Base-by-base conservation (phyloP, 2,329 filamentous ascomycete genomes). In the Penicillium crustosum region DNA sequence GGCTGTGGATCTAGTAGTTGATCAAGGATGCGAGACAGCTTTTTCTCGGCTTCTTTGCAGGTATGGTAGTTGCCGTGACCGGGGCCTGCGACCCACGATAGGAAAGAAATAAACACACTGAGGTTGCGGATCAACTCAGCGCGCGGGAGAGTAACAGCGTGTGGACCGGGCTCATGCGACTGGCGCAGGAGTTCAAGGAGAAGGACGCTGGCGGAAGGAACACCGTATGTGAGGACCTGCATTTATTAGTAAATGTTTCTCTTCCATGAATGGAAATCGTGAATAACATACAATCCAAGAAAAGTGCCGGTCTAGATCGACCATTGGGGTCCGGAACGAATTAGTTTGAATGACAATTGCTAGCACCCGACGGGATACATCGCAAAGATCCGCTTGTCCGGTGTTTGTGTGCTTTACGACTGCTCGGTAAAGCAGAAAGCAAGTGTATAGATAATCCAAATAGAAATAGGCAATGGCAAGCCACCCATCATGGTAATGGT, bases 11-110 rank as follows among this genome's bases (percentile, higher is more conserved):
- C 71, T n/a, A 74, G 64, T 13, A 74, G 61, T 44, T 69, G 72
- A 50, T 75, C 71, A 4, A 75, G 62, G 15, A 75, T 74, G 25
- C 67, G 69, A 13, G 71, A 72, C 13, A 75, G 52, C 25, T 72
- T 74, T 57, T 71, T 73, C 57, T 74, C 72, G 27, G 67, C 73
- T 54, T 71, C 68, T 56, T 72, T 70, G 61, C 73, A 75, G 12
- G 67, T 67, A 17, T 66, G 66, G 47, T 74, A 73, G 42, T 75
- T 74, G 3, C 72, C 72, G 31, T 73, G 69, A 0, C 69, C 70
- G 1, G 73, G 72, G 7, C 63, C 64, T 19, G 70, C 66, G 10
- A 74, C 66, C 71, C 72, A 73, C 4, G 68, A 70, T 17, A 75
- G 50, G 23, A 69, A 62, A 10, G 69, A 71, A 10, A 73, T 60